Conservation (phyloP, 2,329 filamentous ascomycete genomes). For the Pseudopithomyces maydicus region DNA sequence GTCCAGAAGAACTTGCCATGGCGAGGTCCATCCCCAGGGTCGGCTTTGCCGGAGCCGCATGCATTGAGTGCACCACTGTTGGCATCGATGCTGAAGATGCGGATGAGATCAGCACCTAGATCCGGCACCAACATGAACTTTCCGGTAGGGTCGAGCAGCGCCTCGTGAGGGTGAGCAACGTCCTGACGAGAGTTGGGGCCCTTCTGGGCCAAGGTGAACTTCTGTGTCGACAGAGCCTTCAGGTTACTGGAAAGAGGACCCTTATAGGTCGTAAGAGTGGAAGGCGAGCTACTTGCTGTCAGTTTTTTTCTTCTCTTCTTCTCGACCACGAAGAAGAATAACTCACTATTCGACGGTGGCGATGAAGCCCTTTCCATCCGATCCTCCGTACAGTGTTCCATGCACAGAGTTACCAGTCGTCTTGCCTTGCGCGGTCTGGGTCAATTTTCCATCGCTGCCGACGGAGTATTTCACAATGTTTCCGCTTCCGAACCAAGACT, state of each 20-base stretch:
- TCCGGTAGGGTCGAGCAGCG: slow-evolving; percentile 53
- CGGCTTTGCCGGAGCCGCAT: slow-evolving; percentile 47
- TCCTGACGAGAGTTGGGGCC: slow-evolving; percentile 57
- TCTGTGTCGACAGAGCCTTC: slow-evolving; percentile 15
- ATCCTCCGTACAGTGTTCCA: slow-evolving; percentile 21
- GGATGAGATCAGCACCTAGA: slow-evolving; percentile 59
- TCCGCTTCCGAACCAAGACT: slow-evolving; percentile 10
- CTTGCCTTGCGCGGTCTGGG: not conserved
- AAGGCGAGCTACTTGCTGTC: slow-evolving; percentile 16
- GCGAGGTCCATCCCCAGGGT: slow-evolving; percentile 56
- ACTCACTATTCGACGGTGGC: slow-evolving; percentile 25
- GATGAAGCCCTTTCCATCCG: slow-evolving; percentile 22
- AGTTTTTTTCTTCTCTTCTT: not conserved
- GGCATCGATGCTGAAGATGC: slow-evolving; percentile 56
- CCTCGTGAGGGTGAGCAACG: slow-evolving; percentile 58
- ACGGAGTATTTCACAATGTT: slow-evolving; percentile 1
- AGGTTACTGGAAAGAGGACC: slow-evolving; percentile 23
- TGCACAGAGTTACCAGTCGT: slow-evolving; percentile 23
- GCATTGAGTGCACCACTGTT: slow-evolving; percentile 49
- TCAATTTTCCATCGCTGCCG: slow-evolving; percentile 3
- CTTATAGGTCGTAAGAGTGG: slow-evolving; percentile 31
- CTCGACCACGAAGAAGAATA: not conserved
- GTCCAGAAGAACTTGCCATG: slow-evolving; percentile 51
- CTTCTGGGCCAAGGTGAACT: slow-evolving; percentile 25
- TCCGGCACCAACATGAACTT: slow-evolving; percentile 56